A percentile compares a stretch with the other conserved stretches of the same genome.
Conservation (phyloP, 208 protist genomes). For the Acanthamoeba lenticulata region DNA sequence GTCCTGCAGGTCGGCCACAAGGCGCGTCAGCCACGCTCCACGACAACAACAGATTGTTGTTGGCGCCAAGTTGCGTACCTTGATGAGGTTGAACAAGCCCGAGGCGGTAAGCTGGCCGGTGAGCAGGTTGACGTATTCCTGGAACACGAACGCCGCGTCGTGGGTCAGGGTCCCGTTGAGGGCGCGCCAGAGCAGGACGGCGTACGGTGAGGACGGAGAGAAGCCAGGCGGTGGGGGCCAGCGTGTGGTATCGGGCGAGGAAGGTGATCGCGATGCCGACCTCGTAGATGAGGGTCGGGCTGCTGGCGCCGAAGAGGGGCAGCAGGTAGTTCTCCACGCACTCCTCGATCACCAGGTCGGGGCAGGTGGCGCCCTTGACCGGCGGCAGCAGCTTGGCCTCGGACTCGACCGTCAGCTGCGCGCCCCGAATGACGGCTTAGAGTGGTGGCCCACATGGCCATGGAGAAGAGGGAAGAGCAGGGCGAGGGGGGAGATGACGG, state of each 20-base stretch:
- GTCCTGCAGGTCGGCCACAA: too few species aligned
- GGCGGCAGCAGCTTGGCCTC: neutral
- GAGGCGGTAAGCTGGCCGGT: neutral
- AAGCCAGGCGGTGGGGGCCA: neutral
- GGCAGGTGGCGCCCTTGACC: neutral
- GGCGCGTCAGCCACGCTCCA: too few species aligned
- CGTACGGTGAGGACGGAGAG: conserved; percentile 23
- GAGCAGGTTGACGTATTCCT: conserved; percentile 32
- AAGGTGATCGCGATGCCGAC: conserved; percentile 34
- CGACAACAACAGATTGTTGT: too few species aligned
- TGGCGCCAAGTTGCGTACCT: too few species aligned
- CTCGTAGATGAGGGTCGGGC: conserved; percentile 45
- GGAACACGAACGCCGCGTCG: too few species aligned
- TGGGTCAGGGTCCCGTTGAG: too few species aligned
- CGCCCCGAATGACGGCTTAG: too few species aligned
- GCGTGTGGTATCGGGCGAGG: conserved; percentile 11
- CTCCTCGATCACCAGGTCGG: conserved; percentile 48
- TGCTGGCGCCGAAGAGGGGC: neutral
- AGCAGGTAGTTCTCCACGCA: conserved; percentile 36
- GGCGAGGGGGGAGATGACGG: neutral
- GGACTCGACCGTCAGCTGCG: neutral
- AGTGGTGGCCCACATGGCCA: too few species aligned
- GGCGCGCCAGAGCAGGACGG: neutral
- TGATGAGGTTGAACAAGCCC: conserved; percentile 28
- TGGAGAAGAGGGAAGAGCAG: neutral